Conservation (phyloP, 306 rosid species). For the Chamaecrista fasciculata region DNA sequence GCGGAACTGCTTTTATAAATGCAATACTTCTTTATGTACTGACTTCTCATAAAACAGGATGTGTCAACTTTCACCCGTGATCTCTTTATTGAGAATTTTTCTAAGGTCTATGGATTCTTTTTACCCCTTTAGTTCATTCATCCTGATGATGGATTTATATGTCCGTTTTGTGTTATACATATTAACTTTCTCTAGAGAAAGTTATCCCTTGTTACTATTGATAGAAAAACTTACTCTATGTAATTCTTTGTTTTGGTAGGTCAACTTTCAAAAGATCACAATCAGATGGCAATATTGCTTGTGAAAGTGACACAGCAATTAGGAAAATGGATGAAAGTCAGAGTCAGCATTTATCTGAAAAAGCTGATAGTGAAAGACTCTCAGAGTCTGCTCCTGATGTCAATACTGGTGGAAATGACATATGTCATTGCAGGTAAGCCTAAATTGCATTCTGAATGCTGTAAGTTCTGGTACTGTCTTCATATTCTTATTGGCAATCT, state of each 20-base stretch:
- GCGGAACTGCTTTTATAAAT: not conserved
- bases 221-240: not conserved
- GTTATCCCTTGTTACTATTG: not conserved
- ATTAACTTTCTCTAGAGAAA: not conserved
- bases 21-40: conserved; percentile 1
- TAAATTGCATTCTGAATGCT: conserved; percentile 8
- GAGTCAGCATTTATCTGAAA: conserved; percentile 36
- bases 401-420: conserved; percentile 38
- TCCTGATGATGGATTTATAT: conserved; percentile 24
- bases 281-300: conserved; percentile 60
- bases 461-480: not conserved
- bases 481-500: not conserved
- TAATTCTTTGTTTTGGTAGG: conserved; percentile 39
- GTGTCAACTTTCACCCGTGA: conserved; percentile 13
- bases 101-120: not conserved
- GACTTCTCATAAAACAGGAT: not conserved
- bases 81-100: not conserved
- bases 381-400: conserved; percentile 51
- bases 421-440: conserved; percentile 49
- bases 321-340: conserved; percentile 30
- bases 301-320: conserved; percentile 36
- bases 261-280: conserved; percentile 56
- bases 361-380: conserved; percentile 24
- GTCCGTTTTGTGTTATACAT: not conserved
- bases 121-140: not conserved